A percentile compares a stretch with the other conserved stretches of the same genome.
phyloP scores from a whole-genome alignment of 257 asterid species.

The Solanum chiquidenum region DNA sequence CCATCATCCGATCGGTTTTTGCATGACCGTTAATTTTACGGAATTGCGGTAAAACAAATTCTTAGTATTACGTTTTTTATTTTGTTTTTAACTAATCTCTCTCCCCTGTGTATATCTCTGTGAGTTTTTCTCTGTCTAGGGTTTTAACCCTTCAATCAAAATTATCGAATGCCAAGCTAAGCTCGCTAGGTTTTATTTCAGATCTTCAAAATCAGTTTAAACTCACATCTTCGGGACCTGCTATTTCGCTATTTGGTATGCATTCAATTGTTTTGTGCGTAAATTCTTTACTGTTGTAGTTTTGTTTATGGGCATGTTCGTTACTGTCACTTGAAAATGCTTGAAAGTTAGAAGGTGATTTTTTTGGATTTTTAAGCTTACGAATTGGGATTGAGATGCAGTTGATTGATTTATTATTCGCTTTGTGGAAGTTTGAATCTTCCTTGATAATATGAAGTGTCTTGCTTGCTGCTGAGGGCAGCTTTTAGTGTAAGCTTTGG shows the following conservation, averaged over 20 bases:
- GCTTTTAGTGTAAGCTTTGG: background rate
- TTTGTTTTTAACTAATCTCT: background rate
- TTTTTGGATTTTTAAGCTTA: background rate
- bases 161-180: background rate
- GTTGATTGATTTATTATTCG: background rate
- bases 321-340: background rate
- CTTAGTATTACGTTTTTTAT: background rate
- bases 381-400: background rate
- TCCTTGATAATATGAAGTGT: background rate
- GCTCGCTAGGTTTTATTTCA: background rate
- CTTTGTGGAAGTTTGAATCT: background rate
- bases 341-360: background rate
- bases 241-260: background rate
- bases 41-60: background rate
- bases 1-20: background rate
- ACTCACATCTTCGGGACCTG: background rate
- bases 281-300: background rate
- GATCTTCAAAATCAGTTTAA: background rate
- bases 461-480: background rate
- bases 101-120: background rate
- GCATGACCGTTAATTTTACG: background rate
- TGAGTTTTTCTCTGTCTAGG: background rate
- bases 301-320: background rate
- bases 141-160: background rate
- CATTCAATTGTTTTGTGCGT: background rate